Evolutionary conservation across 2,329 filamentous ascomycete genomes (phyloP).

Genomic region (Mollisiaceae sp.): DNA sequence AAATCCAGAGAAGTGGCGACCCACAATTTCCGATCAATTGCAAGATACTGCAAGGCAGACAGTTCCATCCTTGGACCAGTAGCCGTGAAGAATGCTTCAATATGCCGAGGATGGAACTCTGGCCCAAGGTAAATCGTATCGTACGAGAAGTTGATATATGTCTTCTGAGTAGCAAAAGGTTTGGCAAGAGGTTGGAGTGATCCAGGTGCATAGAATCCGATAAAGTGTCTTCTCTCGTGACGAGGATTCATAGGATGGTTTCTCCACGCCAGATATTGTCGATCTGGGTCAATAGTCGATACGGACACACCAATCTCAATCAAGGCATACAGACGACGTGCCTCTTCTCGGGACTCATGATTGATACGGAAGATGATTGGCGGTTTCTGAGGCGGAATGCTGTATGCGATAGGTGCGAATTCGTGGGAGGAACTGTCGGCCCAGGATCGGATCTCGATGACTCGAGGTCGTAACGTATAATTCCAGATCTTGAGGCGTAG

Average conservation of each 20-base stretch:
- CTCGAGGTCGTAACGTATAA: slow-evolving; percentile 22
- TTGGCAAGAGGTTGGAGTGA: slow-evolving; percentile 15
- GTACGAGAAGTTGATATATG: slow-evolving; percentile 27
- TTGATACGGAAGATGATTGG: slow-evolving; percentile 31
- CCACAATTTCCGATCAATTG: slow-evolving; percentile 30
- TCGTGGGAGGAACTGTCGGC: slow-evolving; percentile 17
- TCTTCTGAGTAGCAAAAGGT: slow-evolving; percentile 22
- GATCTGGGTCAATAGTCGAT: neutral
- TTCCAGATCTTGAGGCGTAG: slow-evolving; percentile 36
- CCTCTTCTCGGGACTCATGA: slow-evolving; percentile 32
- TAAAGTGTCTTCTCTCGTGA: neutral
- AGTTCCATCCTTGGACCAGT: slow-evolving; percentile 22
- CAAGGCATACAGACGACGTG: slow-evolving; percentile 24
- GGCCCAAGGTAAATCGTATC: slow-evolving; percentile 35
- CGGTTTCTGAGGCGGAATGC: slow-evolving; percentile 19
- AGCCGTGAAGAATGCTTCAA: slow-evolving; percentile 26
- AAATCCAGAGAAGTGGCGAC: slow-evolving; percentile 9
- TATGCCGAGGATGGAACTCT: slow-evolving; percentile 27
- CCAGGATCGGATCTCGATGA: slow-evolving; percentile 36
- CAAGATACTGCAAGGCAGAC: slow-evolving; percentile 26
- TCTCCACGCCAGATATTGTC: slow-evolving; percentile 28
- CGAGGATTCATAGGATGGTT: slow-evolving; percentile 28
- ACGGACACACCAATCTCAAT: slow-evolving; percentile 29
- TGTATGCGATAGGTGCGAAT: slow-evolving; percentile 29
- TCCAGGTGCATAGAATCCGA: too few relatives aligned